phyloP scores from a whole-genome alignment of 2,329 filamentous ascomycete species.

The Talaromyces pinophilus region DNA sequence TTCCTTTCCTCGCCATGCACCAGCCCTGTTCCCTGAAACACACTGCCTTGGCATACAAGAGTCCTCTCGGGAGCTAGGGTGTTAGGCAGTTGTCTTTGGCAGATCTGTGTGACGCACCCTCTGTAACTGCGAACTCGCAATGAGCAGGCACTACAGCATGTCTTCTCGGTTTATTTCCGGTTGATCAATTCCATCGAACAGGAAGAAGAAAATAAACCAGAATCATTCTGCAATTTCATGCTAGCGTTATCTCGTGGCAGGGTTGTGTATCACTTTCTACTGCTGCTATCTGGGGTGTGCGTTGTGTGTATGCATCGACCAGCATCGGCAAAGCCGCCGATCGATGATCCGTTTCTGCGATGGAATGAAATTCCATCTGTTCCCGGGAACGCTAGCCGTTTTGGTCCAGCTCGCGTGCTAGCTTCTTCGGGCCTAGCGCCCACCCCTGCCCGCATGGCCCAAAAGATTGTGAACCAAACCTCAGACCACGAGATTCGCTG shows the following conservation, averaged over 20 bases:
- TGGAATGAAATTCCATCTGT: constrained; percentile 24
- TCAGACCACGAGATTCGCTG: constrained; percentile 7
- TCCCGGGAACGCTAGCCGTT: constrained; percentile 36
- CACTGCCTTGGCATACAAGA: background rate
- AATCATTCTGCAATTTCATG: background rate
- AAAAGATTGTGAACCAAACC: constrained; percentile 13
- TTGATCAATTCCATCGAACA: background rate
- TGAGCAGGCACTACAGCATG: background rate
- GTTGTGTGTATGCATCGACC: background rate
- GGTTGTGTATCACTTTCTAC: background rate
- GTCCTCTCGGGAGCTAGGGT: background rate
- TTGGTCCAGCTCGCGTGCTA: constrained; percentile 30
- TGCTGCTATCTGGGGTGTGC: background rate
- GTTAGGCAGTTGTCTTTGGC: background rate
- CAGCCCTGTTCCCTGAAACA: background rate
- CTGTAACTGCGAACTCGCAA: constrained; percentile 5
- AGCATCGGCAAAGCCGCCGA: constrained; percentile 21
- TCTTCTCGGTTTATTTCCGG: background rate
- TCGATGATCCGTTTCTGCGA: constrained; percentile 25
- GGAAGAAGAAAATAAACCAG: background rate
- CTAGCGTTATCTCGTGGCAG: background rate
- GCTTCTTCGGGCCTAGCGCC: constrained; percentile 33
- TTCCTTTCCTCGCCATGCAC: background rate
- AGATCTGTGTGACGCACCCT: constrained; percentile 8
- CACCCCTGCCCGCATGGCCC: background rate